These are phyloP conservation scores for Wallacemonas sp. DNA, from an alignment of 208 protist genomes.

Conservation along the genomic window DNA sequence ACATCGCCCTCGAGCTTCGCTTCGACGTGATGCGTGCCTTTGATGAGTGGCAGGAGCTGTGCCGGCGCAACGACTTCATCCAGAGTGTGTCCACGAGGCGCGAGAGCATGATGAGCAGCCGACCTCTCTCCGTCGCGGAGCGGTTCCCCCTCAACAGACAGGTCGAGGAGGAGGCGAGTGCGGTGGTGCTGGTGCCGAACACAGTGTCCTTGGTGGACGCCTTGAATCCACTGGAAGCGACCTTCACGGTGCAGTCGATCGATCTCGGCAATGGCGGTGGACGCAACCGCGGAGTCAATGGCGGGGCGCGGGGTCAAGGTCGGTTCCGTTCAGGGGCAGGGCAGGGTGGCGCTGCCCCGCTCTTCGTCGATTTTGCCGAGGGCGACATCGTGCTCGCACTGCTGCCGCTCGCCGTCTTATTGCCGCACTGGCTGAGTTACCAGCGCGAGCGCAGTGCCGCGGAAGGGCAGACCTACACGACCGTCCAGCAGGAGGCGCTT, in stretches of 20 bases:
- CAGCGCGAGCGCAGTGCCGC: not conserved
- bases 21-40: conserved; percentile 41
- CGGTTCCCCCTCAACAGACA: conserved; percentile 7
- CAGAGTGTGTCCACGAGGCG: not conserved
- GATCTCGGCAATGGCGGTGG: not conserved
- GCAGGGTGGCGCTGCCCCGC: not conserved
- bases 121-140: not conserved
- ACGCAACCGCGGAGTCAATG: not conserved
- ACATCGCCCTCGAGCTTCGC: conserved; percentile 81
- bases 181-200: not conserved
- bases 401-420: conserved; percentile 47
- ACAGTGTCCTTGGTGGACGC: not conserved
- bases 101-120: not conserved
- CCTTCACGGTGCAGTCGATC: conserved; percentile 6
- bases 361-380: conserved; percentile 32
- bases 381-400: conserved; percentile 65
- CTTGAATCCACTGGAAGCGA: conserved; percentile 1
- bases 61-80: not conserved
- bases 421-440: conserved; percentile 19
- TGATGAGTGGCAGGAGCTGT: conserved; percentile 31
- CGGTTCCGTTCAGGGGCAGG: too few relatives aligned
- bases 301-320: not conserved
- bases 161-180: not conserved
- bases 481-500: conserved; percentile 6
- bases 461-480: conserved; percentile 6